These are phyloP conservation scores for Candida taoyuanica DNA, from an alignment of 805 yeast species.

Conservation along the genomic window DNA sequence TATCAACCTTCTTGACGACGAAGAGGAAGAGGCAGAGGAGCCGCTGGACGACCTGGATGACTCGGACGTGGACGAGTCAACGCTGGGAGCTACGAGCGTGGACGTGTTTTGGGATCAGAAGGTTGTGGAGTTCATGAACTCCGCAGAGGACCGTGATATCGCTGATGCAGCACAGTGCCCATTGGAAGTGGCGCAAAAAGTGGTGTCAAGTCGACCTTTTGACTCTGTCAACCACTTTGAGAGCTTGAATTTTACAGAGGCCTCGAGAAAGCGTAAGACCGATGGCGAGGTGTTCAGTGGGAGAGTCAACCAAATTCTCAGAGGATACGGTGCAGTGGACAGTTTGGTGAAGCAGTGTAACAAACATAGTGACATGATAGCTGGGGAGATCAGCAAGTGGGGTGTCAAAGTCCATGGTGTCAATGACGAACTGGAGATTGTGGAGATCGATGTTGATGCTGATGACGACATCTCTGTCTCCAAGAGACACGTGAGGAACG, in stretches of 20 bases:
- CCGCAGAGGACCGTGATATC: conserved; percentile 68
- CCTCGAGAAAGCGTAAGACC: conserved; percentile 41
- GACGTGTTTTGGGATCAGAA: conserved; percentile 52
- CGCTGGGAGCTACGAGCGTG: conserved; percentile 25
- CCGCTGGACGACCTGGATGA: conserved; percentile 43
- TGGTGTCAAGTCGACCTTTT: conserved; percentile 78
- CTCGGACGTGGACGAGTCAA: conserved; percentile 39
- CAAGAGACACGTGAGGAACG: conserved; percentile 19
- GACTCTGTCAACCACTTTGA: conserved; percentile 53
- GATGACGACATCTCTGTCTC: conserved; percentile 30
- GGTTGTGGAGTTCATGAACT: conserved; percentile 72
- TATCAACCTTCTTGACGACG: conserved; percentile 20
- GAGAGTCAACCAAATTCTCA: conserved; percentile 61
- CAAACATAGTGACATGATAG: conserved; percentile 64
- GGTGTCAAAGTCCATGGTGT: conserved; percentile 72
- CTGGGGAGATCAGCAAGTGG: conserved; percentile 76
- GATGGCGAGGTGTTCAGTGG: conserved; percentile 74
- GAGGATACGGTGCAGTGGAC: conserved; percentile 93
- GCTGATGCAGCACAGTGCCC: conserved; percentile 74
- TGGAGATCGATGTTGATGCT: conserved; percentile 40
- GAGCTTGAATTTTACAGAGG: conserved; percentile 45
- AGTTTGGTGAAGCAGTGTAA: conserved; percentile 84
- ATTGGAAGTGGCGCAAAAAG: conserved; percentile 56
- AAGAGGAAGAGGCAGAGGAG: conserved; percentile 40
- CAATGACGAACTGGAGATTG: conserved; percentile 61